phyloP scores from a whole-genome alignment of 108 stramenopile species.

The Skeletonema costatum region DNA sequence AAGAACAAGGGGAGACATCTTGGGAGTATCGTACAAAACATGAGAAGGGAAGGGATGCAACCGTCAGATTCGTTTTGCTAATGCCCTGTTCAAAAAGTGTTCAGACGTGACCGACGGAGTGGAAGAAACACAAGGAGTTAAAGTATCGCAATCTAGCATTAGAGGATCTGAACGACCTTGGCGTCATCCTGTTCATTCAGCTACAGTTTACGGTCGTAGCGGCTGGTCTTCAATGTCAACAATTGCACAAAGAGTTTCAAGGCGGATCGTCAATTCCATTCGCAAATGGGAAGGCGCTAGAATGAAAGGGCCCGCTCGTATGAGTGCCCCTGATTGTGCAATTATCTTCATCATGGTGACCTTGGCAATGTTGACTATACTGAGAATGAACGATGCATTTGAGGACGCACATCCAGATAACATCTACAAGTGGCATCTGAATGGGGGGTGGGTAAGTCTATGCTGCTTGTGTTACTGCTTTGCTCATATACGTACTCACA shows the following conservation, averaged over 20 bases:
- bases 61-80: background rate
- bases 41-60: background rate
- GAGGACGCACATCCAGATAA: background rate
- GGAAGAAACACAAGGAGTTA: background rate
- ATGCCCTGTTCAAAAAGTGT: background rate
- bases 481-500: too few relatives aligned
- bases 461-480: too few relatives aligned
- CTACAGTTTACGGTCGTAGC: background rate
- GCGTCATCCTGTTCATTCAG: background rate
- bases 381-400: background rate
- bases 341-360: background rate
- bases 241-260: background rate
- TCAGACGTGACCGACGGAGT: background rate
- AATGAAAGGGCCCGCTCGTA: conserved; percentile 4
- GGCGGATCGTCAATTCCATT: background rate
- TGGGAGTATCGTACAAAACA: background rate
- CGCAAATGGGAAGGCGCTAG: conserved; percentile 18
- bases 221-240: background rate
- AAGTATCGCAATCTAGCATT: background rate
- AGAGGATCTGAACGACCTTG: background rate
- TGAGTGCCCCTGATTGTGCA: background rate
- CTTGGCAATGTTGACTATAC: background rate
- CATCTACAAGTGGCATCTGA: background rate
- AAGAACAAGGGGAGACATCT: background rate
- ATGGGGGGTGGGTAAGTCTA: background rate